phyloP scores from a whole-genome alignment of 306 rosid genomes.

The Cucurbita ficifolia region DNA sequence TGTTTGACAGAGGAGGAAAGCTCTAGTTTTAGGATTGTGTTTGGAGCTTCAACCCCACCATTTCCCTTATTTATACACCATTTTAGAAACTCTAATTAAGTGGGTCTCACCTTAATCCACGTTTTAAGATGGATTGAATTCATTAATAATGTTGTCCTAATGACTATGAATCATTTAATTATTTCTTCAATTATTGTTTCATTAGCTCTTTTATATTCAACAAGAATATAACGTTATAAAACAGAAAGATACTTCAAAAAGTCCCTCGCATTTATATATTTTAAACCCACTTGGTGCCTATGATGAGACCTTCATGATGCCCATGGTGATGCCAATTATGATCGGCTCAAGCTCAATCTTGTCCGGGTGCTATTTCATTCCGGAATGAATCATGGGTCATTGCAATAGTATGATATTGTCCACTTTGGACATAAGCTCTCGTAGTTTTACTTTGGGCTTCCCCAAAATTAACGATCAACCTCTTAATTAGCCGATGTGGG shows the following conservation, averaged over 20 bases:
- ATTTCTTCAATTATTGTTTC: conserved; percentile 11
- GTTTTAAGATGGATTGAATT: conserved; percentile 7
- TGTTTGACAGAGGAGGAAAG: background rate
- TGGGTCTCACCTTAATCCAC: conserved; percentile 11
- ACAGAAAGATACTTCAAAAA: conserved; percentile 7
- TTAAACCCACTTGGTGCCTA: conserved; percentile 9
- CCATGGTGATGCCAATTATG: conserved; percentile 11
- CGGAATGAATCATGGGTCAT: too few species aligned
- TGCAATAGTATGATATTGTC: too few species aligned
- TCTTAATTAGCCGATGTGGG: too few species aligned
- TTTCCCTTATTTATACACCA: background rate
- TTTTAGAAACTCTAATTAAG: conserved; percentile 3
- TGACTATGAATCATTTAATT: conserved; percentile 3
- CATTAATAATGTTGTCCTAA: background rate
- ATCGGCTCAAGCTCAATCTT: background rate
- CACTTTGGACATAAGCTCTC: too few species aligned
- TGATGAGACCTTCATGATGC: conserved; percentile 10
- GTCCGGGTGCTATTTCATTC: background rate
- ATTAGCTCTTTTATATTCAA: conserved; percentile 8
- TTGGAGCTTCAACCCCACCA: conserved; percentile 5
- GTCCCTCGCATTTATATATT: conserved; percentile 6
- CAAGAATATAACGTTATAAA: conserved; percentile 8
- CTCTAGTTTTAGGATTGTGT: background rate
- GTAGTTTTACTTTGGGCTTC: too few species aligned
- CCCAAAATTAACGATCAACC: too few species aligned